phyloP scores from a whole-genome alignment of 176 grass and related monocot genomes.

The Lolium perenne region DNA sequence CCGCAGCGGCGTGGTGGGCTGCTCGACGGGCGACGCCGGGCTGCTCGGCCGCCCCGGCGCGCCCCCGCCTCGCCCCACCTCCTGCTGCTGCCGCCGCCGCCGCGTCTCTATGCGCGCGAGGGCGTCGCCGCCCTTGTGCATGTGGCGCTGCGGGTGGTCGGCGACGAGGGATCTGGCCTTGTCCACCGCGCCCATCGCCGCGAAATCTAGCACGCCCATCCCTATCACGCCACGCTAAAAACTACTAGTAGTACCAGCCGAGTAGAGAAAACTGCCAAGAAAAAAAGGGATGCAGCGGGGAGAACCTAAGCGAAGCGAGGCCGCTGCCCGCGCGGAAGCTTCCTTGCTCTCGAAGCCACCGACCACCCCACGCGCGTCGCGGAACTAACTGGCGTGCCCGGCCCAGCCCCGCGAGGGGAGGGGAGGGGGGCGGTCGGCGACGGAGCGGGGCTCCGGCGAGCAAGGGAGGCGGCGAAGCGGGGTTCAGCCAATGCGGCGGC shows the following conservation, averaged over 20 bases:
- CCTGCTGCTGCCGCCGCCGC: conserved; percentile 19
- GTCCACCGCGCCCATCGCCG: conserved; percentile 48
- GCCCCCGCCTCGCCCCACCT: conserved; percentile 15
- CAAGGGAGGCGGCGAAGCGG: conserved; percentile 7
- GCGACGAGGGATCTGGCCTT: conserved; percentile 62
- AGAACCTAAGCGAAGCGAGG: conserved; percentile 5
- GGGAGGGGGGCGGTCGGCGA: background rate
- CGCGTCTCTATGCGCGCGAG: conserved; percentile 53
- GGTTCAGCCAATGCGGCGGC: conserved; percentile 17
- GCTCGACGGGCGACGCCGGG: conserved; percentile 49
- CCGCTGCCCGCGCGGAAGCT: conserved; percentile 42
- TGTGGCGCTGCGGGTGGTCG: conserved; percentile 33
- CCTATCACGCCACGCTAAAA: conserved; percentile 17
- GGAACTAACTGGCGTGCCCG: conserved; percentile 12
- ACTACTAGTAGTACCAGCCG: background rate
- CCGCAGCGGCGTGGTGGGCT: conserved; percentile 39
- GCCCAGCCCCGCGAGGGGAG: background rate
- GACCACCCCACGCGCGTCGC: background rate
- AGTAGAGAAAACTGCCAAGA: background rate
- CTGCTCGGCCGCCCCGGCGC: conserved; percentile 44
- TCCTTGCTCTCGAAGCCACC: conserved; percentile 45
- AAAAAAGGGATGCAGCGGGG: background rate
- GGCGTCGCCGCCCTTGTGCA: conserved; percentile 32
- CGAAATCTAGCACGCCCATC: conserved; percentile 72
- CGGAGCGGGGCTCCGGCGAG: background rate